These are phyloP conservation scores for Biscogniauxia mediterranea DNA, from an alignment of 2,329 filamentous ascomycete species.

Conservation along the genomic window DNA sequence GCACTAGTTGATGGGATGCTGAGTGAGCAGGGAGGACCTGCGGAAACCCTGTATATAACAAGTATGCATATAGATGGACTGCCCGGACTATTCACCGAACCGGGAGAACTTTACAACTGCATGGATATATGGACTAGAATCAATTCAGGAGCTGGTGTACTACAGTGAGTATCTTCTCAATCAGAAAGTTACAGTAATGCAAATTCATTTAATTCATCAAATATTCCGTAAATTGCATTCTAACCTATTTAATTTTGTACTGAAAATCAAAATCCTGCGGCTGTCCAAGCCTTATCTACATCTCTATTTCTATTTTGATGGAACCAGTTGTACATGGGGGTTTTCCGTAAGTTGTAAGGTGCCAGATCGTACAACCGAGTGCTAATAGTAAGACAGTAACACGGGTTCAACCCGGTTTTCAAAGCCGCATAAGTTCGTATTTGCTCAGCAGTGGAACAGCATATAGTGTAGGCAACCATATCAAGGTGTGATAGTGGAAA, in stretches of 20 bases:
- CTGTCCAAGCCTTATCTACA: background rate
- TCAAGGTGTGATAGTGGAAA: slow-evolving; percentile 5
- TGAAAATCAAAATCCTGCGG: background rate
- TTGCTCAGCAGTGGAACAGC: slow-evolving; percentile 5
- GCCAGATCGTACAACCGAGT: background rate
- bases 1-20: too few species aligned
- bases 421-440: background rate
- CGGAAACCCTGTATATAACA: too few species aligned
- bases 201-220: background rate
- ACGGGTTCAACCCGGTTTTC: background rate
- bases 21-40: too few species aligned
- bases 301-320: background rate
- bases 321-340: background rate
- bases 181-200: background rate
- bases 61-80: too few species aligned
- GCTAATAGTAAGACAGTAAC: background rate
- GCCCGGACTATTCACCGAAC: too few species aligned
- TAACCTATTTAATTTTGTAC: background rate
- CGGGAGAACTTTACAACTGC: too few species aligned
- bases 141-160: too few species aligned
- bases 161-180: background rate
- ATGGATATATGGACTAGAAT: too few species aligned
- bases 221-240: background rate
- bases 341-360: background rate
- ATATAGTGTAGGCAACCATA: slow-evolving; percentile 6